Base-by-base conservation (phyloP, 2,329 filamentous ascomycete genomes). In the Zymoseptoria ardabiliae region DNA sequence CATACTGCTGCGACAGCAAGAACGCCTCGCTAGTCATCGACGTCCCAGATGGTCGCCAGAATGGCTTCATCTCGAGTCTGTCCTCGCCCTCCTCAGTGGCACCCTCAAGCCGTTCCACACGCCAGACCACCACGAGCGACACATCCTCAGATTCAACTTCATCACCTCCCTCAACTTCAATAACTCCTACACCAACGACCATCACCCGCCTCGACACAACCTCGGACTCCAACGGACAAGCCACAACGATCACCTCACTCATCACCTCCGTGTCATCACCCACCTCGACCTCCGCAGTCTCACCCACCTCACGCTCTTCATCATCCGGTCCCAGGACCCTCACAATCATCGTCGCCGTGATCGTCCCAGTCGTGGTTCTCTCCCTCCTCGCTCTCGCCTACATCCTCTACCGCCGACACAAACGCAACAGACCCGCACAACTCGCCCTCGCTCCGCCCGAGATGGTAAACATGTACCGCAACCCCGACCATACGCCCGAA, bases 41-140 rank as follows among this genome's bases (percentile, higher is more conserved):
- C 2, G 59, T 68, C 5, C 60, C 65, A 1, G 30, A 56, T 8
- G 62, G 62, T 19, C 60, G 20, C 8, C 54, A 50, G 9, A 51
- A 63, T 4, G 61, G 62, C n/a, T 66, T 51, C 19, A 69, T 69
- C 54, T 58, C 61, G 20, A 63, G 56, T 51, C 53, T 60, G 3
- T 59, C 58, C 5, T 35, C 54, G 8, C 50, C 63, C 21, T 60
- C 59, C 7, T 58, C 63, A 13, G 52, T 49, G 17, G 35, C 35
- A 45, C 35, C 35, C 17, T 17, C 50, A 25, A 52, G 21, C 19
- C 19, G 19, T 19, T 30, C 41, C 8, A 23, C 28, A 19, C 23
- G 41, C 53, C 13, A 30, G 21, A 21, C 58, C 25, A 5, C 54
- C 25, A 53, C 45, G 21, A 54, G 30, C 54, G 25, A 49, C 25